Conservation (phyloP, 2,329 filamentous ascomycete genomes). For the Ophiostoma australiae region DNA sequence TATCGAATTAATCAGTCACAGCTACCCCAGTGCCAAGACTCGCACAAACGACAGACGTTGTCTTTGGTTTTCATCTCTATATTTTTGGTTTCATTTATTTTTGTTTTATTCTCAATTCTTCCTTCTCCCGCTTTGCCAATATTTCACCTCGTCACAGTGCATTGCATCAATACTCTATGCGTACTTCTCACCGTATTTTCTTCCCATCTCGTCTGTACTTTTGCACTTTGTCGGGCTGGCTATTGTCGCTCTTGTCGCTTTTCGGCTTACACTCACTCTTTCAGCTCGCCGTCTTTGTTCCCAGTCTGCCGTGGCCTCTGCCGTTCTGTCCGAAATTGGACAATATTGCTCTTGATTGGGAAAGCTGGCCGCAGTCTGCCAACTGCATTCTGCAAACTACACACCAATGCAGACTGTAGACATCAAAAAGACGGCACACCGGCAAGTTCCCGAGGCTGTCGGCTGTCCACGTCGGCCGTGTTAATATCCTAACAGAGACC, state of each 20-base stretch:
- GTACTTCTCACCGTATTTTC: background rate
- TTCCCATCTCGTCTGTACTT: background rate
- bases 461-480: background rate
- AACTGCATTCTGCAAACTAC: background rate
- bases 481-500: too few species aligned
- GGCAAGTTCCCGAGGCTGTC: background rate
- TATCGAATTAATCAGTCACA: background rate
- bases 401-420: background rate
- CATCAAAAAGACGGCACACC: background rate
- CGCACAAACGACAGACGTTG: background rate
- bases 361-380: background rate
- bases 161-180: slow-evolving; percentile 3
- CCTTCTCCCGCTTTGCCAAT: background rate
- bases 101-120: too few species aligned
- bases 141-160: slow-evolving; percentile 6
- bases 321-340: background rate
- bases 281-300: slow-evolving; percentile 2
- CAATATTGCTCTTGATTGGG: background rate
- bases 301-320: background rate
- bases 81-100: background rate
- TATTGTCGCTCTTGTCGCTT: background rate
- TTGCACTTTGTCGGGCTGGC: background rate
- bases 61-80: background rate
- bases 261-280: background rate
- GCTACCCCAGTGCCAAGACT: slow-evolving; percentile 9